Percentiles rank a stretch among this genome's conserved stretches.
These are phyloP conservation scores for Pelagomonas calceolata DNA, from an alignment of 108 stramenopile species.

Conservation along the genomic window DNA sequence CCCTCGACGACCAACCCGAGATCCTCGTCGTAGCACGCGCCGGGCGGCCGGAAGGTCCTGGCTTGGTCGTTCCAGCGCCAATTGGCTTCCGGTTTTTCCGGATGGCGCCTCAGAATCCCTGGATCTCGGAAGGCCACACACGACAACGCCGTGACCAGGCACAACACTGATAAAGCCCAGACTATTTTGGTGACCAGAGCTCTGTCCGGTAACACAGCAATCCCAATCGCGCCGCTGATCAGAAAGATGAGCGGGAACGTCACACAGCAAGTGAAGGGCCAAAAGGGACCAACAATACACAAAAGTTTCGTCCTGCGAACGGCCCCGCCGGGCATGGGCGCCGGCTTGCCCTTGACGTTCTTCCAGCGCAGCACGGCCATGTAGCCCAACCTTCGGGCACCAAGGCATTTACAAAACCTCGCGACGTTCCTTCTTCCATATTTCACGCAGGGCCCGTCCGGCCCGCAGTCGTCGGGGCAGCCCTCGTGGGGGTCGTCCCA, in stretches of 20 bases:
- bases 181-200: constrained; percentile 28
- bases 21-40: constrained; percentile 68
- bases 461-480: too few species aligned
- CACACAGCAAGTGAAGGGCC: constrained; percentile 75
- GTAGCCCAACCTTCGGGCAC: too few species aligned
- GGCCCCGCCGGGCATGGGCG: too few species aligned
- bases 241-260: constrained; percentile 75
- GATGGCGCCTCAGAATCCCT: constrained; percentile 31
- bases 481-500: too few species aligned
- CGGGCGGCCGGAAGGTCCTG: constrained; percentile 59
- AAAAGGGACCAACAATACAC: constrained; percentile 62
- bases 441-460: too few species aligned
- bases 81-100: constrained; percentile 21
- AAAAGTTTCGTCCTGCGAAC: background rate
- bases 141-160: constrained; percentile 25
- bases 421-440: too few species aligned
- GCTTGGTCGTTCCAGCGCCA: constrained; percentile 74
- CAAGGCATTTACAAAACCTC: too few species aligned
- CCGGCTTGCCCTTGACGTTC: too few species aligned
- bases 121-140: constrained; percentile 42
- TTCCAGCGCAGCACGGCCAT: too few species aligned
- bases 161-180: constrained; percentile 37
- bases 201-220: constrained; percentile 23
- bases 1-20: constrained; percentile 53
- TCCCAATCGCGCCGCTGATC: constrained; percentile 16